Evolutionary conservation across 352 stramenopile genomes (phyloP).

Genomic region (Saprolegnia diclina): DNA sequence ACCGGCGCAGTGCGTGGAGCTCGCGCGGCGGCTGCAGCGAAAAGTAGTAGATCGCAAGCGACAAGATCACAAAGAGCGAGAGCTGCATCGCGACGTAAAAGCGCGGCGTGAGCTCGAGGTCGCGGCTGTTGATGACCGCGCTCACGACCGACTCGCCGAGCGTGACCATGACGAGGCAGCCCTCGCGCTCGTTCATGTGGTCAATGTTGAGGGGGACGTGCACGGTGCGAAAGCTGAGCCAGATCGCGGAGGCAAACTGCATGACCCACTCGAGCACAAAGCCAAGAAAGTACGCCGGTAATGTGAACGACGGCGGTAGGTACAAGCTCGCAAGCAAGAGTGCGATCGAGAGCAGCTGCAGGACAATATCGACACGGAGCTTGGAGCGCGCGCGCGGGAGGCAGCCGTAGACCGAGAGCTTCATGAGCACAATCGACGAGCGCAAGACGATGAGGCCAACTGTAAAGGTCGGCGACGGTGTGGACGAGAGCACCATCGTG

Average conservation of each 20-base stretch:
- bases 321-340: neutral
- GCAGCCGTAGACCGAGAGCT: constrained; percentile 4
- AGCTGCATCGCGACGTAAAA: constrained; percentile 24
- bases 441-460: constrained; percentile 15
- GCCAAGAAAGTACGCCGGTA: neutral
- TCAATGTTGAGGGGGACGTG: constrained; percentile 26
- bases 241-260: neutral
- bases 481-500: constrained; percentile 4
- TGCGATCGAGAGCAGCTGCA: neutral
- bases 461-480: constrained; percentile 10
- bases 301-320: constrained; percentile 3
- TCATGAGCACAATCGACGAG: constrained; percentile 5
- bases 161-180: constrained; percentile 20
- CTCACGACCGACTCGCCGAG: constrained; percentile 25
- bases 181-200: constrained; percentile 23
- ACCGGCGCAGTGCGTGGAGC: constrained; percentile 24
- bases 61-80: constrained; percentile 18
- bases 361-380: neutral
- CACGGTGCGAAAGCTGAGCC: neutral
- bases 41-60: constrained; percentile 27
- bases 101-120: constrained; percentile 3
- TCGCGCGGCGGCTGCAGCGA: constrained; percentile 10
- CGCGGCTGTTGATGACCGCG: constrained; percentile 13
- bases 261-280: neutral
- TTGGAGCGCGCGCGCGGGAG: constrained; percentile 7